Percentiles rank a stretch among this genome's conserved stretches.
Evolutionary conservation across 2,329 filamentous ascomycete genomes (phyloP).

Genomic region (Penicillium sp.): DNA sequence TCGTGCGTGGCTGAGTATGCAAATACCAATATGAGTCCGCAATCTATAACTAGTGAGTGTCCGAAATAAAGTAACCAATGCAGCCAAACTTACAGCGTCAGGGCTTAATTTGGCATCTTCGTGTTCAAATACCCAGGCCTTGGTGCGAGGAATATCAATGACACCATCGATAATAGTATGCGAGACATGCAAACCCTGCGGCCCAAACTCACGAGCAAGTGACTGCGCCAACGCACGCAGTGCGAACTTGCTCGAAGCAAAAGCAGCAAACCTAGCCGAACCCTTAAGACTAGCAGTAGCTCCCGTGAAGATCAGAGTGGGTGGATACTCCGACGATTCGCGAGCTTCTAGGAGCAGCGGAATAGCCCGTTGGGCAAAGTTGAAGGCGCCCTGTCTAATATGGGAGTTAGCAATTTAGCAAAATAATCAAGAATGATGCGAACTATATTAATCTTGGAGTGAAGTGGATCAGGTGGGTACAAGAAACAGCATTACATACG

Average conservation of each 20-base stretch:
- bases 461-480: not conserved
- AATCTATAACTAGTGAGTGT: slow-evolving; percentile 57
- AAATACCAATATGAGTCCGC: slow-evolving; percentile 83
- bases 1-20: slow-evolving; percentile 75
- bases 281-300: slow-evolving; percentile 78
- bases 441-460: not conserved
- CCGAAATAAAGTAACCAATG: slow-evolving; percentile 20
- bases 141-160: slow-evolving; percentile 75
- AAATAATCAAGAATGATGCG: not conserved
- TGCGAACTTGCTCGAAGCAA: slow-evolving; percentile 79
- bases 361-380: slow-evolving; percentile 70
- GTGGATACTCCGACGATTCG: slow-evolving; percentile 59
- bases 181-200: slow-evolving; percentile 77
- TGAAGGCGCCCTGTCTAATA: slow-evolving; percentile 61
- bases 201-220: slow-evolving; percentile 79
- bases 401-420: not conserved
- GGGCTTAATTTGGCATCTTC: slow-evolving; percentile 70
- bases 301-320: slow-evolving; percentile 80
- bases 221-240: slow-evolving; percentile 71
- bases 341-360: slow-evolving; percentile 66
- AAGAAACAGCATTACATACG: slow-evolving; percentile 37
- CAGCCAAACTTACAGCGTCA: slow-evolving; percentile 61
- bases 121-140: slow-evolving; percentile 57
- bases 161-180: slow-evolving; percentile 82
- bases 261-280: slow-evolving; percentile 66